A percentile compares a stretch with the other conserved stretches of the same genome.
Conservation (phyloP, 805 yeast genomes). For the Zygosaccharomyces pseudorouxii region DNA sequence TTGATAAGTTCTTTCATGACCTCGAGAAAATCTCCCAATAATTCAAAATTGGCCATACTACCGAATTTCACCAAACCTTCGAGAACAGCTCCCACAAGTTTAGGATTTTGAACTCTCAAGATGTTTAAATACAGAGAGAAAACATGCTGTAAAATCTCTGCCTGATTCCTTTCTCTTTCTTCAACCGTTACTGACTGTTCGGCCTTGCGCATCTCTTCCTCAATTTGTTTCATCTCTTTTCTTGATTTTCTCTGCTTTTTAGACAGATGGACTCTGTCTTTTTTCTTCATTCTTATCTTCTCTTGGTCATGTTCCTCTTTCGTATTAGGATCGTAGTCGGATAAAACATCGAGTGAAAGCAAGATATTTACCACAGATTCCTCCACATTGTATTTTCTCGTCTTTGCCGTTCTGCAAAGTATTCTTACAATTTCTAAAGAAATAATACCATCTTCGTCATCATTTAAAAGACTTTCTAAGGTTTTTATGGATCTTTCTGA, state of each 20-base stretch:
- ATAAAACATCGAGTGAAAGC: conserved; percentile 58
- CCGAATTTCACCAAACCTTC: conserved; percentile 92
- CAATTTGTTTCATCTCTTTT: conserved; percentile 82
- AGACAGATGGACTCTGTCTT: conserved; percentile 86
- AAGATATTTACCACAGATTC: conserved; percentile 74
- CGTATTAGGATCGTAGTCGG: conserved; percentile 68
- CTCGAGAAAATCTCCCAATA: conserved; percentile 87
- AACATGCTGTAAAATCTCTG: conserved; percentile 71
- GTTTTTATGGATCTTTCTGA: conserved; percentile 59
- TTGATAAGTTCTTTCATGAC: conserved; percentile 77
- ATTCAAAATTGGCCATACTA: conserved; percentile 85
- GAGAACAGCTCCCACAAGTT: conserved; percentile 76
- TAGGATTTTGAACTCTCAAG: conserved; percentile 56
- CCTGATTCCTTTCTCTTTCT: conserved; percentile 80
- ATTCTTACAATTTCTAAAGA: conserved; percentile 69
- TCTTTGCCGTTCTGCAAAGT: conserved; percentile 63
- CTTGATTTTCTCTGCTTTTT: conserved; percentile 84
- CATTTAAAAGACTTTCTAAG: conserved; percentile 63
- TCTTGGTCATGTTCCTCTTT: conserved; percentile 43
- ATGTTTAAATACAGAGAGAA: conserved; percentile 74
- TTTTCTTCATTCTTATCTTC: conserved; percentile 59
- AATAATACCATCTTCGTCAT: conserved; percentile 79
- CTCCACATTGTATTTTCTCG: conserved; percentile 74
- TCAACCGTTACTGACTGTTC: conserved; percentile 83
- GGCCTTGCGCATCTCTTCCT: conserved; percentile 82